These are phyloP conservation scores for Colletotrichum somersetense DNA, from an alignment of 2,329 filamentous ascomycete species.

Conservation along the genomic window DNA sequence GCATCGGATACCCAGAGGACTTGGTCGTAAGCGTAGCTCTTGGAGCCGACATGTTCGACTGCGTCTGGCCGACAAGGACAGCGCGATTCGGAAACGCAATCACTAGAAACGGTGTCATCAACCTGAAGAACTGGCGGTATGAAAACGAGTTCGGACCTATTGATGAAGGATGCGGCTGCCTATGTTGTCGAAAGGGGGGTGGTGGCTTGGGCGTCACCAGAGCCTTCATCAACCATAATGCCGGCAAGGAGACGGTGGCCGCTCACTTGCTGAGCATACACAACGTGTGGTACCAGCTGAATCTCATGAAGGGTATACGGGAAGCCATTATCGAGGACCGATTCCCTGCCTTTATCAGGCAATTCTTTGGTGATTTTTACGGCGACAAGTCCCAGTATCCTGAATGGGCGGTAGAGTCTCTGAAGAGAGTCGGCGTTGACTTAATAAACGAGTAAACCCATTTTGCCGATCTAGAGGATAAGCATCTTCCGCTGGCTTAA, in stretches of 20 bases:
- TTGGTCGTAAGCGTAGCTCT: conserved; percentile 92
- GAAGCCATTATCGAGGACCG: conserved; percentile 84
- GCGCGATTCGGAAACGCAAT: conserved; percentile 97
- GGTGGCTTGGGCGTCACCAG: conserved; percentile 85
- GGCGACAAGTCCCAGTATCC: conserved; percentile 75
- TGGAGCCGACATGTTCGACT: conserved; percentile 99
- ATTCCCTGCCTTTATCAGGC: conserved; percentile 81
- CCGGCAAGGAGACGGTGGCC: conserved; percentile 93
- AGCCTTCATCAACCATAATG: conserved; percentile 92
- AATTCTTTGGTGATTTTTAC: conserved; percentile 84
- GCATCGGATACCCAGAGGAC: conserved; percentile 97
- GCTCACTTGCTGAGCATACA: conserved; percentile 90
- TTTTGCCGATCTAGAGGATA: background rate
- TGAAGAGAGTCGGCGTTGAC: conserved; percentile 85
- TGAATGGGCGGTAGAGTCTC: conserved; percentile 84
- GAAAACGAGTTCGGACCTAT: conserved; percentile 86
- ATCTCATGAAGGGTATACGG: conserved; percentile 82
- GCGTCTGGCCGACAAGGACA: conserved; percentile 97
- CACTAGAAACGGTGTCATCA: conserved; percentile 83
- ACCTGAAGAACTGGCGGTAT: conserved; percentile 82
- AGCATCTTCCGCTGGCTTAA: background rate
- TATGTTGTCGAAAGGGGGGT: conserved; percentile 76
- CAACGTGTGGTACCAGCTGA: conserved; percentile 93
- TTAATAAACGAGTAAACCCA: conserved; percentile 59
- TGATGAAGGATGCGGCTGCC: conserved; percentile 85